Base-by-base conservation (phyloP, 306 rosid genomes). In the Oemleria cerasiformis region DNA sequence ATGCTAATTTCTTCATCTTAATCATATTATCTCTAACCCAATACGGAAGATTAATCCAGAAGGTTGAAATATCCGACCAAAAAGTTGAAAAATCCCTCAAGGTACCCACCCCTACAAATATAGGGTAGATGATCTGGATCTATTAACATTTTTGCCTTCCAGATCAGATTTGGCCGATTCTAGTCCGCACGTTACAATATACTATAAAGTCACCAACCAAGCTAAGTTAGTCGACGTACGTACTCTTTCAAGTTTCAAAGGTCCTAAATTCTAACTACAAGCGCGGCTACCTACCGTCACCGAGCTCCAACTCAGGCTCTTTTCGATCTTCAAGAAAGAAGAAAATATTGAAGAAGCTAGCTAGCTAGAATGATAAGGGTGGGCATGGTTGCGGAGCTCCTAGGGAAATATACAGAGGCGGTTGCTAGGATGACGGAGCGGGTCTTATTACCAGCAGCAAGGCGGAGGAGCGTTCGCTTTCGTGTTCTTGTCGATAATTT, bases 351-450 rank as follows among this genome's bases (percentile, higher is more conserved):
- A 58, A 71, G 55, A 83, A 51, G 56, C 30, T 25, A 25, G 30
- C 30, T 25, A 25, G 30, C 30, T 25, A 25, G 80, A 79, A 90
- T 90, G 96, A 84, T 88, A 68, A 81, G 82, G 88, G 88, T 81
- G 75, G 90, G 73, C 70, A 51, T 66, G 1, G 72, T 82, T 77
- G 83, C 88, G 40, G 83, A 84, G 86, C 80, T 90, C 44, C 67
- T 90, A 20, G 84, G 67, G n/a, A 85, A 79, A 47, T 86, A 86
- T 78, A 82, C 84, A 0, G 79, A 79, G 36, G 82, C 56, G 48
- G 68, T 90, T 58, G 79, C 79, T 23, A 79, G 84, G 34, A 78
- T 71, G 23, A 78, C 83, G 11, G 81, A 82, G 68, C 77, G 75
- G 21, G 21, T 87, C 44, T 67, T 82, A 45, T 74, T 81, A 0